Conservation (phyloP, 1,139 yeast genomes). For the Magnusiomyces suaveolens region DNA sequence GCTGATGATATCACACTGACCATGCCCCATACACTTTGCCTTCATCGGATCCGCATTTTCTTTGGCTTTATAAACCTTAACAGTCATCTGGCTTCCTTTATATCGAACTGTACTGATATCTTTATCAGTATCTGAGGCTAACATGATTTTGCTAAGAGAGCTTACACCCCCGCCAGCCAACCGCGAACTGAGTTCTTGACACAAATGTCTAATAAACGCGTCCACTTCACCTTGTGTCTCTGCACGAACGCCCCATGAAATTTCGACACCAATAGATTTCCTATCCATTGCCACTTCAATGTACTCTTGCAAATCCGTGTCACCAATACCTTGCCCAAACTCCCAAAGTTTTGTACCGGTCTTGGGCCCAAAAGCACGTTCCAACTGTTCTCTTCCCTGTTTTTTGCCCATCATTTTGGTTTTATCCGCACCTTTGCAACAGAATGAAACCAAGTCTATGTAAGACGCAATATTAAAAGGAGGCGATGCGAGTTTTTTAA, state of each 20-base stretch:
- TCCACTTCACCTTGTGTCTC: constrained; percentile 52
- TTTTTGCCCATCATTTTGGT: not conserved
- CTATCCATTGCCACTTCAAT: constrained; percentile 46
- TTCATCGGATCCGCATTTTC: constrained; percentile 5
- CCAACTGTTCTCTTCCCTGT: constrained; percentile 26
- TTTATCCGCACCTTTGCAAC: not conserved
- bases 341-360: constrained; percentile 56
- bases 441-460: not conserved
- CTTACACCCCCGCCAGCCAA: constrained; percentile 25
- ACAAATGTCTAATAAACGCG: constrained; percentile 47
- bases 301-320: constrained; percentile 31
- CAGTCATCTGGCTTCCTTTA: constrained; percentile 48
- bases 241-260: constrained; percentile 84
- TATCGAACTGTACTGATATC: constrained; percentile 16
- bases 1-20: constrained; percentile 56
- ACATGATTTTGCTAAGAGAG: not conserved
- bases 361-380: constrained; percentile 48
- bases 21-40: constrained; percentile 76
- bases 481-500: constrained; percentile 34
- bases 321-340: constrained; percentile 60
- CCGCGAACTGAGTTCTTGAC: constrained; percentile 51
- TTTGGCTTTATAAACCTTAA: constrained; percentile 45
- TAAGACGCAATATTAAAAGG: not conserved
- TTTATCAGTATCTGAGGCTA: constrained; percentile 27
- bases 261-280: constrained; percentile 78